A percentile compares a stretch with the other conserved stretches of the same genome.
Conservation (phyloP, 1,284 basidiomycete genomes). For the Anthracocystis walkeri region DNA sequence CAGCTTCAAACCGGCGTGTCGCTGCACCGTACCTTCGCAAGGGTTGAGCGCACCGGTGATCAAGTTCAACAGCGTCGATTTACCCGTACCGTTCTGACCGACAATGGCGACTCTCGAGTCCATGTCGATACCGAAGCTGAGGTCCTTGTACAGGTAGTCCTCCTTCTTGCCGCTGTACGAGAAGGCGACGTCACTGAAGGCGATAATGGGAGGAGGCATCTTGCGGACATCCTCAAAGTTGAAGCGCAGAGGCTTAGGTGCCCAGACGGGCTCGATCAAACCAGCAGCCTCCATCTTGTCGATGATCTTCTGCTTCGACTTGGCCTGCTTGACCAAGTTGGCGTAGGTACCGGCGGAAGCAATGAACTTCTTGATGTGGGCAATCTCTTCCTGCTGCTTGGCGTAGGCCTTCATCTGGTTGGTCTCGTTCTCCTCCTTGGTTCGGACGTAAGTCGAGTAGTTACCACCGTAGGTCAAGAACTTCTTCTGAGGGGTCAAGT, state of each 20-base stretch:
- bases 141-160: constrained; percentile 87
- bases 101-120: constrained; percentile 96
- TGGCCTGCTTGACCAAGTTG: constrained; percentile 97
- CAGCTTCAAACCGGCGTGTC: constrained; percentile 91
- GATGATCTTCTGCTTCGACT: constrained; percentile 97
- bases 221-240: constrained; percentile 95
- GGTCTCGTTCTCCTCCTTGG: constrained; percentile 95
- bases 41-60: constrained; percentile 89
- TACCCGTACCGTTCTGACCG: constrained; percentile 97
- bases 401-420: constrained; percentile 99
- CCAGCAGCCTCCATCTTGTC: constrained; percentile 99
- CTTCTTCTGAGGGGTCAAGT: constrained; percentile 88
- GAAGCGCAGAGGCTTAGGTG: constrained; percentile 82
- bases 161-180: constrained; percentile 85
- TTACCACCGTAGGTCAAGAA: constrained; percentile 90
- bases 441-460: constrained; percentile 95
- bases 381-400: constrained; percentile 98
- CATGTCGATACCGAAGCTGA: constrained; percentile 89
- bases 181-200: constrained; percentile 94
- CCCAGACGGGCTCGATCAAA: constrained; percentile 88
- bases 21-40: constrained; percentile 84
- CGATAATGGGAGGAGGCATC: constrained; percentile 96
- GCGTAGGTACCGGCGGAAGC: constrained; percentile 98
- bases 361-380: constrained; percentile 96
- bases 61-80: constrained; percentile 95